Percentiles rank a stretch among this genome's conserved stretches.
These are phyloP conservation scores for Micractinium sp. DNA, from an alignment of 139 green algal genomes.

Conservation along the genomic window DNA sequence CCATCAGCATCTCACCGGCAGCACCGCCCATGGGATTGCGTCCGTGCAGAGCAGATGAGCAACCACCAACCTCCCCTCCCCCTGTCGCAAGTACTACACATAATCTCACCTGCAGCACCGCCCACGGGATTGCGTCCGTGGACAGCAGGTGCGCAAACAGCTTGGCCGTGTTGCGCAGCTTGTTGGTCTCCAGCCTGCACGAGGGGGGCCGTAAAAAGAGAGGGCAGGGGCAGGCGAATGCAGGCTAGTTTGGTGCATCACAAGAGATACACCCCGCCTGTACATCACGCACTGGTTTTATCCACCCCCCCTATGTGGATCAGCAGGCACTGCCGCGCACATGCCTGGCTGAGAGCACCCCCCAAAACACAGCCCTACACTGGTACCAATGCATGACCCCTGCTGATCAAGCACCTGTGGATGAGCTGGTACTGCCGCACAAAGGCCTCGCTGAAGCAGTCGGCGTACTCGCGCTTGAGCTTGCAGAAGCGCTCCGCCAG, in stretches of 20 bases:
- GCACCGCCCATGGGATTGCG: no score
- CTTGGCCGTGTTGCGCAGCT: conserved; percentile 98
- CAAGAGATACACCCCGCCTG: no score
- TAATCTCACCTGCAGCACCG: conserved; percentile 58
- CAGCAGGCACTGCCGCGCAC: conserved; percentile 90
- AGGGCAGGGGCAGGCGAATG: neutral
- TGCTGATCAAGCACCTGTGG: conserved; percentile 57
- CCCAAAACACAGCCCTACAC: neutral
- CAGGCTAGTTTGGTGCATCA: no score
- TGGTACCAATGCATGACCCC: neutral
- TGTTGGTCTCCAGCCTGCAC: conserved; percentile 97
- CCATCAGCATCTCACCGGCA: no score
- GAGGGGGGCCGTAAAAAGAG: conserved; percentile 74
- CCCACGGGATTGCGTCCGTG: conserved; percentile 91
- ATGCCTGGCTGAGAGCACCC: conserved; percentile 84
- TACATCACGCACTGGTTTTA: no score
- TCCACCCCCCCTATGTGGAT: no score
- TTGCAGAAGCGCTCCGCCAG: conserved; percentile 94
- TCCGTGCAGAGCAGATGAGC: neutral
- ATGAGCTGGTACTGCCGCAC: conserved; percentile 94
- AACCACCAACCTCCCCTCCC: neutral
- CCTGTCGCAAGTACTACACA: neutral
- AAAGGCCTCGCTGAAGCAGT: conserved; percentile 92
- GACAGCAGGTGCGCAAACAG: conserved; percentile 95
- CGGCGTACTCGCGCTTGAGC: conserved; percentile 78